Evolutionary conservation across 768 basidiomycete species (phyloP).

Genomic region (Glaciozyma martinii): DNA sequence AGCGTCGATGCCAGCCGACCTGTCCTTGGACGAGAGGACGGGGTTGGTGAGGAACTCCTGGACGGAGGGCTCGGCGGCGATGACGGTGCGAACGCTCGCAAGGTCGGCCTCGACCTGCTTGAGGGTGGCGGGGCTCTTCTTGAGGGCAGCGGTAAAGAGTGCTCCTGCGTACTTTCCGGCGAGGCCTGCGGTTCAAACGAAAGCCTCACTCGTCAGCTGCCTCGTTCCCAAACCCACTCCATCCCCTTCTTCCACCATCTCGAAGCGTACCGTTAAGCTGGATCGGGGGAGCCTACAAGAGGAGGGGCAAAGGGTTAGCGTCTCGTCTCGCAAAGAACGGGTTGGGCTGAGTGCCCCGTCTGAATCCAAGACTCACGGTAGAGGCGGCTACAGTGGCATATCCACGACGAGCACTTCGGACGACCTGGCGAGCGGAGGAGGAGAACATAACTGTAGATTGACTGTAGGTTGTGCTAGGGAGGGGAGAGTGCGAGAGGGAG

Average conservation of each 20-base stretch:
- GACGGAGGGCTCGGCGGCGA: constrained; percentile 59
- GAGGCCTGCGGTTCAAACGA: too few species aligned
- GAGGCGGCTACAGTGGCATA: constrained; percentile 24
- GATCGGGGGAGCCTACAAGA: constrained; percentile 19
- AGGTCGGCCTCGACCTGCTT: constrained; percentile 81
- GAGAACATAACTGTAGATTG: too few species aligned
- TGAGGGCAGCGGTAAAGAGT: constrained; percentile 35
- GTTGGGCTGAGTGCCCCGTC: too few species aligned
- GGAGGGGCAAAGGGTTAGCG: neutral
- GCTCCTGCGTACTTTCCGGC: constrained; percentile 39
- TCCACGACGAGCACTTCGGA: constrained; percentile 6
- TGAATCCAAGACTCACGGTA: constrained; percentile 10
- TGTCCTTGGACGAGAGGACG: constrained; percentile 73
- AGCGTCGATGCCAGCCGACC: constrained; percentile 55
- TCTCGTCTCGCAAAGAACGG: neutral
- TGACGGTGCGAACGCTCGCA: constrained; percentile 55
- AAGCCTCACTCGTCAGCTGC: neutral
- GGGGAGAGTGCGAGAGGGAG: too few species aligned
- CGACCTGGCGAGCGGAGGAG: neutral
- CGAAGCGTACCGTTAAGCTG: constrained; percentile 26
- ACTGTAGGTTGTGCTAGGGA: too few species aligned
- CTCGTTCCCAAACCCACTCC: neutral
- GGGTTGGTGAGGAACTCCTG: constrained; percentile 75
- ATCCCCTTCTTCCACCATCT: neutral
- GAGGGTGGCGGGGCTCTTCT: constrained; percentile 58